These are phyloP conservation scores for Microascus cirrosus DNA, from an alignment of 2,329 filamentous ascomycete genomes.

Conservation along the genomic window DNA sequence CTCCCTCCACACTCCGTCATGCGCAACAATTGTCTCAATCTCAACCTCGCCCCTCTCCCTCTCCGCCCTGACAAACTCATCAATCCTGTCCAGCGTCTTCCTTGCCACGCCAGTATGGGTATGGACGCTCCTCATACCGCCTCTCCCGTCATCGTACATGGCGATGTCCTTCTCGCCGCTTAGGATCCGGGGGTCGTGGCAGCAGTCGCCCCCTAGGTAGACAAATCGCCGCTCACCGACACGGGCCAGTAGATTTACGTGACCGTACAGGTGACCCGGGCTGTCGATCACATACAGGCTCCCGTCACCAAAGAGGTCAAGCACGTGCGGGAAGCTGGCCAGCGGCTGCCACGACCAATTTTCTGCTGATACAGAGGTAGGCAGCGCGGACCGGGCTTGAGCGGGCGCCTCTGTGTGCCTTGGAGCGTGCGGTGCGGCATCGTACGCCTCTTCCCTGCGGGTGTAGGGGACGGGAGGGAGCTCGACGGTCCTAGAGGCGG, in stretches of 20 bases:
- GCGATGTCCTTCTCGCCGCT: not conserved
- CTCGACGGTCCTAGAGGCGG: not conserved
- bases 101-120: not conserved
- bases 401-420: too few relatives aligned
- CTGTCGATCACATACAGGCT: not conserved
- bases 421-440: too few relatives aligned
- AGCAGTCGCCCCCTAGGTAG: not conserved
- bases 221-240: not conserved
- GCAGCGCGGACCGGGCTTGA: not conserved
- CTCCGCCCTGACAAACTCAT: not conserved
- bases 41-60: not conserved
- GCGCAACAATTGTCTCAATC: not conserved
- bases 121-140: not conserved
- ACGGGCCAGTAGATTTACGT: not conserved
- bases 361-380: not conserved
- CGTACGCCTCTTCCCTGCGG: too few relatives aligned
- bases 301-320: not conserved
- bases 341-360: not conserved
- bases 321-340: not conserved
- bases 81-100: not conserved
- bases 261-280: not conserved
- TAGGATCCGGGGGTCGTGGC: not conserved
- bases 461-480: too few relatives aligned
- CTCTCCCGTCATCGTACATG: not conserved
- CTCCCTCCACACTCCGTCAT: not conserved